A percentile compares a stretch with the other conserved stretches of the same genome.
Evolutionary conservation across 2,329 filamentous ascomycete genomes (phyloP).

Genomic region (Mollisia scopiformis): DNA sequence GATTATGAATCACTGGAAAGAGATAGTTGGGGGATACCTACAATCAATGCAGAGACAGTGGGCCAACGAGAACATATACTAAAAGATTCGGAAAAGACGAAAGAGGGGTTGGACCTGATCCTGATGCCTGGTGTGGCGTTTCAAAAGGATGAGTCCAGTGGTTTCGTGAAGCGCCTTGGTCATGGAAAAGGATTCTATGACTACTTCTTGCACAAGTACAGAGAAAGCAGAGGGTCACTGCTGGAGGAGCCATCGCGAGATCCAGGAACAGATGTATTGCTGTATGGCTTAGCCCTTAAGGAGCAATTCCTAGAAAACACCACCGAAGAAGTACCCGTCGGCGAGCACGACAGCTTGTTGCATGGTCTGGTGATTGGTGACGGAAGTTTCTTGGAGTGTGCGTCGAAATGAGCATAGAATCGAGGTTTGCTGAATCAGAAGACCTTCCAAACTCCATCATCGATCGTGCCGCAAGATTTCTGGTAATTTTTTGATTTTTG

Average conservation of each 20-base stretch:
- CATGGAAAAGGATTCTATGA: conserved; percentile 99
- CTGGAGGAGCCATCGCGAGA: conserved; percentile 40
- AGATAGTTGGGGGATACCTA: conserved; percentile 96
- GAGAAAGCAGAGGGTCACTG: conserved; percentile 44
- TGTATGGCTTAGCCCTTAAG: conserved; percentile 79
- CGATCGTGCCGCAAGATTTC: conserved; percentile 7
- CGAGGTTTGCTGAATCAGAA: conserved; percentile 13
- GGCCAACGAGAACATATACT: conserved; percentile 72
- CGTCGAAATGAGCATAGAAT: conserved; percentile 19
- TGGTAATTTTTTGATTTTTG: conserved; percentile 1
- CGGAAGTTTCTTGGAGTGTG: conserved; percentile 57
- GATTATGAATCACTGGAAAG: conserved; percentile 79
- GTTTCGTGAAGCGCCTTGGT: conserved; percentile 73
- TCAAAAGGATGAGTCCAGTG: conserved; percentile 59
- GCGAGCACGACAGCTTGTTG: conserved; percentile 76
- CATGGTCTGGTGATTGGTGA: conserved; percentile 77
- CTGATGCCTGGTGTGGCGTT: conserved; percentile 94
- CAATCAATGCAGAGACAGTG: conserved; percentile 68
- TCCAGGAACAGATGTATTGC: conserved; percentile 60
- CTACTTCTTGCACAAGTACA: conserved; percentile 81
- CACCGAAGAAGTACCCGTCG: conserved; percentile 71
- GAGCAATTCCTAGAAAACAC: conserved; percentile 76
- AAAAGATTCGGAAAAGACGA: conserved; percentile 51
- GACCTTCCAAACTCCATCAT: conserved; percentile 17
- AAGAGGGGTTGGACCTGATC: conserved; percentile 74